Evolutionary conservation across 2,329 filamentous ascomycete species (phyloP).

Genomic region (Botryosphaeria dothidea): DNA sequence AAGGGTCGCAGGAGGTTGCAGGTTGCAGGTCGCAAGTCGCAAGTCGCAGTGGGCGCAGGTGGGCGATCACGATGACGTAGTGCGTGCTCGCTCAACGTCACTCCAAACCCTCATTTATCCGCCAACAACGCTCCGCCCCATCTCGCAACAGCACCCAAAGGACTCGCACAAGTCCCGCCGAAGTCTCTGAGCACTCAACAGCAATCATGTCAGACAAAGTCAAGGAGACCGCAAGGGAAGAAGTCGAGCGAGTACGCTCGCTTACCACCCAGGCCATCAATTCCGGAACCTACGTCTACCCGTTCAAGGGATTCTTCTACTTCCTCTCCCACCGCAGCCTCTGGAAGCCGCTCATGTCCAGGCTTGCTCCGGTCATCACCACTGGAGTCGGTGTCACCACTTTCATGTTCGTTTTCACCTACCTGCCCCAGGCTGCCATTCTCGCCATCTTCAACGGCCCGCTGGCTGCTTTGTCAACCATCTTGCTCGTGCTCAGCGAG

Average conservation of each 20-base stretch:
- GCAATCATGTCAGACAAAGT: constrained; percentile 49
- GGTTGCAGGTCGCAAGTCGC: too few species aligned
- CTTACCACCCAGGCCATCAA: constrained; percentile 69
- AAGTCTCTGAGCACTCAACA: not conserved
- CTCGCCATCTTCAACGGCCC: constrained; percentile 85
- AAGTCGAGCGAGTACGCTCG: constrained; percentile 65
- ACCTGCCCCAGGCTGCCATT: constrained; percentile 79
- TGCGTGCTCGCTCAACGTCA: not conserved
- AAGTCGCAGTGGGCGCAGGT: not conserved
- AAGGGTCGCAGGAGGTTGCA: too few species aligned
- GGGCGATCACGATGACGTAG: constrained; percentile 10
- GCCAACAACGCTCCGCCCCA: not conserved
- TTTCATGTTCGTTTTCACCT: constrained; percentile 86
- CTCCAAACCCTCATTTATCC: not conserved
- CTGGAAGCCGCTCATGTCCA: constrained; percentile 60
- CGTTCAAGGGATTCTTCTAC: constrained; percentile 68
- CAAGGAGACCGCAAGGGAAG: constrained; percentile 63
- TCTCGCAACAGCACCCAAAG: not conserved
- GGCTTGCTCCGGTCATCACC: constrained; percentile 62
- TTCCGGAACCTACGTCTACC: constrained; percentile 83
- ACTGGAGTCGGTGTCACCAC: constrained; percentile 72
- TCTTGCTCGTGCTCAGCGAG: constrained; percentile 62
- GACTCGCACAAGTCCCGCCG: not conserved
- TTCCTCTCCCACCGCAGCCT: constrained; percentile 59
- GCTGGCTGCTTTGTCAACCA: constrained; percentile 71